Conservation (phyloP, 345 rosid species). For the Litchi chinensis region DNA sequence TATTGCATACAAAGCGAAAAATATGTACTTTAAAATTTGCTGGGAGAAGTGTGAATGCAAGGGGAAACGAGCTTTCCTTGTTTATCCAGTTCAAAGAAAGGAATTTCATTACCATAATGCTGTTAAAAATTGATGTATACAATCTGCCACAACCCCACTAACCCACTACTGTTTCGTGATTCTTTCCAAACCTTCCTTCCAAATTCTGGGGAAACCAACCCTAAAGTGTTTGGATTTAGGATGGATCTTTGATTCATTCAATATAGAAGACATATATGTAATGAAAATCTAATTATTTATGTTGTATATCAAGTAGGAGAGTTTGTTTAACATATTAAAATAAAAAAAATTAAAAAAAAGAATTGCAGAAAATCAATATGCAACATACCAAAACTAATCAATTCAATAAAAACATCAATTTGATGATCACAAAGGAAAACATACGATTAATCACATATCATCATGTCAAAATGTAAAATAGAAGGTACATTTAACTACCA, state of each 20-base stretch:
- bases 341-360: background rate
- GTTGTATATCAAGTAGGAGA: background rate
- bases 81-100: too few relatives aligned
- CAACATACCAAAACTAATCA: background rate
- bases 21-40: too few relatives aligned
- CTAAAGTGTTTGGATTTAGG: background rate
- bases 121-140: too few relatives aligned
- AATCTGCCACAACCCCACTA: too few relatives aligned
- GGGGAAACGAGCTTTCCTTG: too few relatives aligned
- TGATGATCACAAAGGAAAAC: background rate
- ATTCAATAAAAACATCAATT: background rate
- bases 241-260: background rate
- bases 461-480: background rate
- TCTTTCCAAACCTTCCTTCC: too few relatives aligned
- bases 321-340: slow-evolving; percentile 4
- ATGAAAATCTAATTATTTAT: background rate
- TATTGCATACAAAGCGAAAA: too few relatives aligned
- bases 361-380: background rate
- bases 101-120: too few relatives aligned
- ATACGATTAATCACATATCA: background rate
- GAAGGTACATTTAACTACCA: background rate
- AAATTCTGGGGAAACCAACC: too few relatives aligned
- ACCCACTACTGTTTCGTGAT: too few relatives aligned
- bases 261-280: background rate
- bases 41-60: too few relatives aligned